Conservation (phyloP, 805 yeast species). For the Kodamaea kaohsiungensis region DNA sequence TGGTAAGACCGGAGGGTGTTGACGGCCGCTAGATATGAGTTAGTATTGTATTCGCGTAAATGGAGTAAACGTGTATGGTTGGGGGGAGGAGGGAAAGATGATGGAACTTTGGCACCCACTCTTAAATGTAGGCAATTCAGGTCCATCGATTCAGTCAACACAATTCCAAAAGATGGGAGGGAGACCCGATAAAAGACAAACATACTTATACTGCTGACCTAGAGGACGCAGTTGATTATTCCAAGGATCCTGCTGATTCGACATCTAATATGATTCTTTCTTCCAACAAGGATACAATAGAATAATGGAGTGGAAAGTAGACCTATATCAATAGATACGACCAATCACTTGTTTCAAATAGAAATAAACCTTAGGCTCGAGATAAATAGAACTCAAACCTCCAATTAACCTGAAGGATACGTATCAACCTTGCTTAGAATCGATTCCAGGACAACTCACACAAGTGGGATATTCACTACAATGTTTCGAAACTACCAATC, state of each 20-base stretch:
- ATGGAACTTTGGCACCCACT: too few relatives aligned
- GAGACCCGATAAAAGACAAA: not conserved
- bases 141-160: too few relatives aligned
- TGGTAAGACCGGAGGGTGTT: conserved; percentile 60
- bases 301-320: not conserved
- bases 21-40: conserved; percentile 41
- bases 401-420: not conserved
- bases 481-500: conserved; percentile 2
- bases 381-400: not conserved
- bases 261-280: conserved; percentile 22
- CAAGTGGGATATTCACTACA: not conserved
- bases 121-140: not conserved
- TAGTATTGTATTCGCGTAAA: conserved; percentile 2
- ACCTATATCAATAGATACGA: not conserved
- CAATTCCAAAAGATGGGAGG: not conserved
- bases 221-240: conserved; percentile 42
- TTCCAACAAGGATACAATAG: not conserved
- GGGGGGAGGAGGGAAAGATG: too few relatives aligned
- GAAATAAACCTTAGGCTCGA: not conserved
- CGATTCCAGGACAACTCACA: not conserved
- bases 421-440: not conserved
- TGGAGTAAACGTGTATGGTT: not conserved
- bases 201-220: conserved; percentile 42
- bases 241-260: conserved; percentile 46
- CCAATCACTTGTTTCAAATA: not conserved